Base-by-base conservation (phyloP, 805 yeast species). In the Candida sonorensis region DNA sequence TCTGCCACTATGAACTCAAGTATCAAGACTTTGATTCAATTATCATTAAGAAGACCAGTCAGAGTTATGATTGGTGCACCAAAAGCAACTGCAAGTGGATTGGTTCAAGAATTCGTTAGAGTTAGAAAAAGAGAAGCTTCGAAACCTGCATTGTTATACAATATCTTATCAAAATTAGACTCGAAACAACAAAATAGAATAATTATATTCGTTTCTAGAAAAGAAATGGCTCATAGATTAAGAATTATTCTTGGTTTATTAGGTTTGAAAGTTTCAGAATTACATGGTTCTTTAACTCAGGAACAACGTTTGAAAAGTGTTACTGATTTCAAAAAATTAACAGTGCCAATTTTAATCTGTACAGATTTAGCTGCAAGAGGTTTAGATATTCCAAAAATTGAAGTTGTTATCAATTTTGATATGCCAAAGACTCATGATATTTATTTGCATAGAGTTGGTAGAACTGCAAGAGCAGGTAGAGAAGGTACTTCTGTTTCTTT, bases 331-430 rank as follows among this genome's bases (percentile, higher is more conserved):
- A 86, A 85, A 48, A 76, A 75, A 41, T 67, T 86, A 42, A 73
- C 75, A 4, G 95, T 88, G 20, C 95, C 97, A 2, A 77, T 90
- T 8, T 67, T 92, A 37, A 69, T 92, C 25, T 92, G 97, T 78
- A 92, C 99, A 1, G 99, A 92, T 71, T 72, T 92, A 57, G 98
- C 98, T 2, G 90, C 98, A 18, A 83, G 99, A 75, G 99, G 99
- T 71, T 72, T 92, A 55, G 99, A 92, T 81, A 92, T 92, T 52
- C 97, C 97, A 40, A 90, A 90, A 61, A 88, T 92, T 55, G 97
- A 88, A 57, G 77, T 81, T 38, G 99, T 92, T 29, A 73, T 92
- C 51, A 92, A 92, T 61, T 92, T 70, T 58, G 98, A 92, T 53
- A 85, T 92, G 94, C 98, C 98, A 31, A 84, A 85, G 57, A 69